phyloP scores from a whole-genome alignment of 148 eudicot genomes.

The Agrostemma githago region DNA sequence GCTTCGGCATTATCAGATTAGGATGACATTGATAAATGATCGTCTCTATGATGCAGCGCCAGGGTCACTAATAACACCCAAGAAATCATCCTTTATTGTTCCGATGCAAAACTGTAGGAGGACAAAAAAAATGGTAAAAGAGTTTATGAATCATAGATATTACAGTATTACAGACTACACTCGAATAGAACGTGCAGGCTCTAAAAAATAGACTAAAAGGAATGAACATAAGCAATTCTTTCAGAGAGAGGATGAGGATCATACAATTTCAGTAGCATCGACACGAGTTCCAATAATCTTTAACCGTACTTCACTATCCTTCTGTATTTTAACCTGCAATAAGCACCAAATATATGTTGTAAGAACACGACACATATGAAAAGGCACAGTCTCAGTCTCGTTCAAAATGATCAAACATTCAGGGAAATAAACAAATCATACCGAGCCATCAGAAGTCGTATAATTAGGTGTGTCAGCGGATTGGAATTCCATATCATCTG shows the following conservation, averaged over 20 bases:
- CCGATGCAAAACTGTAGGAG: conserved; percentile 84
- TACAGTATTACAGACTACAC: background rate
- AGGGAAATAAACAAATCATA: conserved; percentile 32
- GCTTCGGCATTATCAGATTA: too few relatives aligned
- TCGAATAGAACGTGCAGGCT: background rate
- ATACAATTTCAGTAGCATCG: conserved; percentile 97
- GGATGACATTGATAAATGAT: background rate
- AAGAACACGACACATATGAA: background rate
- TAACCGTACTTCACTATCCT: conserved; percentile 88
- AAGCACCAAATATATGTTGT: conserved; percentile 7
- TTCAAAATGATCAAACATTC: conserved; percentile 9
- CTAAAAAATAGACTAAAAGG: background rate
- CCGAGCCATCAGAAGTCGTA: conserved; percentile 92
- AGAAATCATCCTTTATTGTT: conserved; percentile 80
- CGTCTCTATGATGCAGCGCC: conserved; percentile 36
- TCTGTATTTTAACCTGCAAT: conserved; percentile 82
- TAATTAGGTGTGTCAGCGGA: conserved; percentile 87
- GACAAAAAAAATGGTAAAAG: background rate
- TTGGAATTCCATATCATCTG: conserved; percentile 98
- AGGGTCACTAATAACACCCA: conserved; percentile 84
- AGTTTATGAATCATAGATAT: background rate
- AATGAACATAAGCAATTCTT: background rate
- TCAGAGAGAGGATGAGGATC: conserved; percentile 4
- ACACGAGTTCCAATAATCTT: conserved; percentile 96
- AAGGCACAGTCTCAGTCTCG: background rate